Evolutionary conservation across 108 stramenopile species (phyloP), one percentile per base, ranked within the genome.

Genomic region (Discostella stelligeroides): DNA sequence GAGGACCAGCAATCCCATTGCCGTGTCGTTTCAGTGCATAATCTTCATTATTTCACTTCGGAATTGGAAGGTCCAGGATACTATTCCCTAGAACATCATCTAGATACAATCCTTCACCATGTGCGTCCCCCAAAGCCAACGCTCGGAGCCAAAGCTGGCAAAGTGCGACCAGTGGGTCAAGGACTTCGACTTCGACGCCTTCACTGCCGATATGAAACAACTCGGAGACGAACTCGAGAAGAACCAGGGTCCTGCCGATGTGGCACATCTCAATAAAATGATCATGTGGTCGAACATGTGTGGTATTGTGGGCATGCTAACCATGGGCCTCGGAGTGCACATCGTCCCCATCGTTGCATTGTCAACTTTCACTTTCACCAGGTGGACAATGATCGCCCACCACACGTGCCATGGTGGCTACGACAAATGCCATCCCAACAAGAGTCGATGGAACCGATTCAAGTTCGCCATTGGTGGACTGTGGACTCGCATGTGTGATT

Each of bases 351-450:
- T 87, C 66, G 65, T 85, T 50, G 73, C 67, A 9, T 67, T 95
- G 57, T 82, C 80, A 11, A 90, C 89, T 5, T 90, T 87, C 63
- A 91, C 89, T 34, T 86, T 85, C 60, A 63, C 87, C 18, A 58
- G 90, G 18, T 95, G 93, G 93, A 88, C 91, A 40, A 95, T 95
- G 90, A 90, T 95, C 72, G 93, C 88, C 0, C 93, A 95, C 58
- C 93, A 94, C 76, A 88, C 87, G 10, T 95, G 93, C 63, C 93
- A 95, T 64, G 90, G 90, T 7, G 93, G 93, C 0, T 95, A 92
- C 75, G 88, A 92, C 40, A 83, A 88, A 46, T 79, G 82, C 76
- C 88, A 92, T 60, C 86, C 88, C 17, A 84, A 91, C 49, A 85
- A 83, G 74, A 84, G 69, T 12, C 72, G 91, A 24, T 91, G 82